A percentile compares a stretch with the other conserved stretches of the same genome.
Conservation (phyloP, 2,329 filamentous ascomycete genomes). For the Fusarium nodosum region DNA sequence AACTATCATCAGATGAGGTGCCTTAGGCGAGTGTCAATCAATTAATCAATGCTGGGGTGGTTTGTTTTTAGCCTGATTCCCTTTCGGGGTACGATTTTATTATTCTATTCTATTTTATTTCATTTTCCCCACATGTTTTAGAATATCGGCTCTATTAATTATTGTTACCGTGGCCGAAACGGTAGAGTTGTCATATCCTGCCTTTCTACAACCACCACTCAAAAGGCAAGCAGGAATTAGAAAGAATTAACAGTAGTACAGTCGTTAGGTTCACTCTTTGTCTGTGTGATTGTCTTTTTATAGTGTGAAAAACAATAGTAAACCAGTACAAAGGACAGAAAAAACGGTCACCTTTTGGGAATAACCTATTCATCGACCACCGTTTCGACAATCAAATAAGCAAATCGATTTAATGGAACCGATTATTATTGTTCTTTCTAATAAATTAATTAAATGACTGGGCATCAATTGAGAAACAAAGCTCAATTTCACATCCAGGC, state of each 20-base stretch:
- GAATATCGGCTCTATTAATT: conserved; percentile 9
- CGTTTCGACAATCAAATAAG: conserved; percentile 36
- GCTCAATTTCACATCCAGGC: conserved; percentile 30
- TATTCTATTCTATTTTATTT: conserved; percentile 16
- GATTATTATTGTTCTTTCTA: conserved; percentile 20
- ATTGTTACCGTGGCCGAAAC: conserved; percentile 14
- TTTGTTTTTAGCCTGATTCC: conserved; percentile 28
- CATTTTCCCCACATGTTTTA: neutral
- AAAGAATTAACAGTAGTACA: neutral
- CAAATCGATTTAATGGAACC: conserved; percentile 33
- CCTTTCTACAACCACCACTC: neutral
- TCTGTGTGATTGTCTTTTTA: neutral
- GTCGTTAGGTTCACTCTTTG: neutral
- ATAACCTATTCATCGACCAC: conserved; percentile 22
- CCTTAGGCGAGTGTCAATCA: conserved; percentile 25
- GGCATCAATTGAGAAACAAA: conserved; percentile 25
- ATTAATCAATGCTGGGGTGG: conserved; percentile 12
- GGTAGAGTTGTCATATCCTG: neutral
- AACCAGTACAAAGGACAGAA: neutral
- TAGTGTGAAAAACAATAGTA: too few relatives aligned
- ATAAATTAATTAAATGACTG: conserved; percentile 27
- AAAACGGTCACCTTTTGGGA: conserved; percentile 43
- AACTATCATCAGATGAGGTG: conserved; percentile 26
- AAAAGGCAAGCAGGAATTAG: neutral
- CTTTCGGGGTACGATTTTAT: conserved; percentile 6